Conservation (phyloP, 2,329 filamentous ascomycete genomes). For the Colletotrichum echinochloae region DNA sequence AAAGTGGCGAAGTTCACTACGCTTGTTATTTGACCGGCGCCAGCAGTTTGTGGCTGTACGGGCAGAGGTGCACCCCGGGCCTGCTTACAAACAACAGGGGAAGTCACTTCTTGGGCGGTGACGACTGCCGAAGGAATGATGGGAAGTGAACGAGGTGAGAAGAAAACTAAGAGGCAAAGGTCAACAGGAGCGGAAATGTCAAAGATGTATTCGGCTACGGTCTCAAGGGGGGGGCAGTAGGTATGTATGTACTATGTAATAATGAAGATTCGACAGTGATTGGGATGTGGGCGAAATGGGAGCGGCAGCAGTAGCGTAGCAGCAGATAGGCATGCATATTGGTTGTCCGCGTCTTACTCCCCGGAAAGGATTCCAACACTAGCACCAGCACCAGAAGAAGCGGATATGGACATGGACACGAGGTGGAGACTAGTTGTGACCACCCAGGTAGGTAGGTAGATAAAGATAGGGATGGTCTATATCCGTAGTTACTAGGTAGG, state of each 20-base stretch:
- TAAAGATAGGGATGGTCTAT: too few species aligned
- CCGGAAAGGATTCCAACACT: constrained; percentile 16
- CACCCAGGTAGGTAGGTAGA: neutral
- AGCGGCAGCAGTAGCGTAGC: constrained; percentile 18
- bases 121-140: constrained; percentile 15
- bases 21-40: constrained; percentile 5
- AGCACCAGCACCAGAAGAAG: neutral
- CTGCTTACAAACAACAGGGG: constrained; percentile 19
- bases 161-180: neutral
- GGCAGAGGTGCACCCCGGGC: constrained; percentile 10
- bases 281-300: constrained; percentile 18
- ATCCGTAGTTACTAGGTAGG: neutral
- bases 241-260: constrained; percentile 35
- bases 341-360: constrained; percentile 6
- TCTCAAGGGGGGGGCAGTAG: neutral
- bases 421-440: constrained; percentile 6
- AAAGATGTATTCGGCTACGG: constrained; percentile 15
- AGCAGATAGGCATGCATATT: constrained; percentile 24
- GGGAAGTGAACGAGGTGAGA: neutral
- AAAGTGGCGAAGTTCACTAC: neutral
- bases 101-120: neutral
- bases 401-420: constrained; percentile 4
- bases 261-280: constrained; percentile 4
- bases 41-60: constrained; percentile 7
- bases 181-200: neutral